Conservation (phyloP, 768 basidiomycete genomes). For the Xerocomus potaroensis region DNA sequence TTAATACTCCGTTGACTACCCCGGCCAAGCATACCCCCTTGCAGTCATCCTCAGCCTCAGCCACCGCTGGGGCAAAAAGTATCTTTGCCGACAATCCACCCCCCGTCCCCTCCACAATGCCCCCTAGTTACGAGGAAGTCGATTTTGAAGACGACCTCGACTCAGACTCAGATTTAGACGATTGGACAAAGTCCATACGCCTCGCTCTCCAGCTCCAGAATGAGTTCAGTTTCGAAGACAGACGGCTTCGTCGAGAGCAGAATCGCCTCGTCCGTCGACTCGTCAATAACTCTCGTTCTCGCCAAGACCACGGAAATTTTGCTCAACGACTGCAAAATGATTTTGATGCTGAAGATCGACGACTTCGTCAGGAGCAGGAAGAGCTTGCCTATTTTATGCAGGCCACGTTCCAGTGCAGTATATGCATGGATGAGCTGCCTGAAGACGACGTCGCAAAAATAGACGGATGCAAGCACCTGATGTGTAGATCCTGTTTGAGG, state of each 20-base stretch:
- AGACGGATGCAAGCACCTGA: conserved; percentile 44
- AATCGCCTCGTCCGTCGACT: not conserved
- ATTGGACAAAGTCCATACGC: conserved; percentile 2
- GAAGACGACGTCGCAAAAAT: conserved; percentile 41
- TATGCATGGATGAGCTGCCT: conserved; percentile 51
- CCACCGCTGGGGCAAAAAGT: conserved; percentile 13
- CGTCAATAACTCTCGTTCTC: conserved; percentile 19
- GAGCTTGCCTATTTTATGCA: conserved; percentile 30
- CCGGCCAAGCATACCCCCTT: not conserved
- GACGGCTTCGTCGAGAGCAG: not conserved
- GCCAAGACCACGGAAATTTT: not conserved
- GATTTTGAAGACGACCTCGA: conserved; percentile 2
- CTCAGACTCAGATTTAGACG: not conserved
- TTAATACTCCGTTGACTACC: not conserved
- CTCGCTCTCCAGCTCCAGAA: conserved; percentile 31
- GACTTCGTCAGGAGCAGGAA: conserved; percentile 32
- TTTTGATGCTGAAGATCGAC: conserved; percentile 40
- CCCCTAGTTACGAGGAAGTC: conserved; percentile 10
- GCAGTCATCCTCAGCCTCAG: not conserved
- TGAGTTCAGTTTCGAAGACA: conserved; percentile 31
- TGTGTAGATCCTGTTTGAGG: conserved; percentile 52
- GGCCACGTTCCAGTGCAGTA: conserved; percentile 44
- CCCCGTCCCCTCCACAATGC: conserved; percentile 16
- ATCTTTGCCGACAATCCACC: conserved; percentile 27
- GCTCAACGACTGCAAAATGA: conserved; percentile 33